These are phyloP conservation scores for Diddensiella santjacobensis DNA, from an alignment of 805 yeast species.

Conservation along the genomic window DNA sequence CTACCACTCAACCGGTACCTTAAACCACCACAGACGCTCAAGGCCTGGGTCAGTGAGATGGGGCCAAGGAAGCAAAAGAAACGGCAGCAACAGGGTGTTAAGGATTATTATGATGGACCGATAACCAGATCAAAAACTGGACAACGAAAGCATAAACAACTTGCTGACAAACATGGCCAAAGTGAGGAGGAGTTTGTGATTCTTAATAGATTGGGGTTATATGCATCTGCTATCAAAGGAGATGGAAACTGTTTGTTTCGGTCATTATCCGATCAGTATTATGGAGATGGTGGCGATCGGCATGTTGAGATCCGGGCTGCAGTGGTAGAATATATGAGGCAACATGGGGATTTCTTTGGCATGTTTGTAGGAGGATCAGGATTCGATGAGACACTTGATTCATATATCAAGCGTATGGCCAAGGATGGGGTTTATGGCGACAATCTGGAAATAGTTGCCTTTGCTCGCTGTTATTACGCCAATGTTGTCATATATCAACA, in stretches of 20 bases:
- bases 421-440: conserved; percentile 41
- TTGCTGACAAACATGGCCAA: background rate
- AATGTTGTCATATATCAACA: conserved; percentile 38
- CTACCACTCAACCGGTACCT: no score
- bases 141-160: background rate
- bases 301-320: conserved; percentile 30
- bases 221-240: conserved; percentile 37
- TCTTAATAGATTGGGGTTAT: conserved; percentile 32
- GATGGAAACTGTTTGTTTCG: conserved; percentile 44
- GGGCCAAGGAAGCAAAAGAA: conserved; percentile 1
- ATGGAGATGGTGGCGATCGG: conserved; percentile 33
- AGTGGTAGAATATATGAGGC: conserved; percentile 33
- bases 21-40: no score
- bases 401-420: conserved; percentile 34
- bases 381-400: conserved; percentile 35
- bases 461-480: conserved; percentile 32
- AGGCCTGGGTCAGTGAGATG: background rate
- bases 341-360: conserved; percentile 30
- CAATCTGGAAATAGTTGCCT: conserved; percentile 40
- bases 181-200: conserved; percentile 36
- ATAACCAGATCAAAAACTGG: conserved; percentile 9
- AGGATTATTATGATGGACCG: conserved; percentile 5
- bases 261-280: conserved; percentile 39
- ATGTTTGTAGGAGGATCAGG: conserved; percentile 32
- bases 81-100: background rate